Base-by-base conservation (phyloP, 2,329 filamentous ascomycete genomes). In the Leptographium lundbergii region DNA sequence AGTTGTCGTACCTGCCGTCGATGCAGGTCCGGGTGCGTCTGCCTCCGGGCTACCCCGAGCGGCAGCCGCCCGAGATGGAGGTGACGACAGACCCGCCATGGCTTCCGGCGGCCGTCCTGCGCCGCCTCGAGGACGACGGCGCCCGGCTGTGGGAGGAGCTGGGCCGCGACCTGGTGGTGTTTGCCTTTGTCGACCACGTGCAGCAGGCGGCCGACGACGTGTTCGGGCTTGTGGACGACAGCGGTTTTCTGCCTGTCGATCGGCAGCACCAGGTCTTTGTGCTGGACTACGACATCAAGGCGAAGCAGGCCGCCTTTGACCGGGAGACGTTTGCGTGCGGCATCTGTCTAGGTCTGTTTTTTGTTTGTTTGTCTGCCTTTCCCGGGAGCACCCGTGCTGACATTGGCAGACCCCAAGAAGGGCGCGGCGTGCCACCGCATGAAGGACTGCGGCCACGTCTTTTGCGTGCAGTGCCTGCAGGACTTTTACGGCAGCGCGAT, bases 401-500 rank as follows among this genome's bases (percentile, higher is more conserved):
- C 32, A 34, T 4, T 27, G 19, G 7, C 24, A 81, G 92, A 97
- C 70, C 91, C 91, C 0, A 96, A 96, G 71, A 96, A 95, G 69
- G 94, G 94, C 1, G 72, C 75, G 0, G 80, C 77, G 13, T 97
- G 94, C 69, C 88, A 97, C 73, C 82, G 83, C 50, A 85, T 97
- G 78, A 73, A 87, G 53, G 84, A 86, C 60, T 99, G 94, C 70
- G 84, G 83, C 0, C 92, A 99, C 69, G 90, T 97, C 45, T 99
- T 97, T 68, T 99, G 94, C 70, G 75, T 86, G 22, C 72, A 82
- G n/a, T 99, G 94, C 67, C 76, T 99, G 3, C 86, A 89, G 63
- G 89, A 92, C 66, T 96, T 92, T 65, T 97, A 95, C 77, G 89
- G 87, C 65, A 86, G 84, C 63, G 91, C 89, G 64, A 96, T 99